Base-by-base conservation (phyloP, 23 red algal genomes). In the Rhodosorus marinus region DNA sequence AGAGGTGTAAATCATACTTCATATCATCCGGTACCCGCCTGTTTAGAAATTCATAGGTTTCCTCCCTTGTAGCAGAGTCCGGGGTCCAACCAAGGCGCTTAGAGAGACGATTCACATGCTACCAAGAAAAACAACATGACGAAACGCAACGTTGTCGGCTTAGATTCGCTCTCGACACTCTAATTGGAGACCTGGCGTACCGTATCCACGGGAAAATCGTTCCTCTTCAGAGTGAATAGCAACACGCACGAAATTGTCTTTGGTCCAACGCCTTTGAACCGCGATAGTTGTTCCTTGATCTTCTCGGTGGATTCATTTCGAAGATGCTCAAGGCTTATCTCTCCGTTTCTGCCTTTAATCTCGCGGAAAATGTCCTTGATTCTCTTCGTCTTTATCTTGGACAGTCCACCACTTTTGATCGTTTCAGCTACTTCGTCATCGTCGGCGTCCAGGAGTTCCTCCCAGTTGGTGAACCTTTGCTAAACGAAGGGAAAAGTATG, bases 231-330 rank as follows among this genome's bases (percentile, higher is more conserved):
- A 5, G 45, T 47, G 27, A 93, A 93, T 34, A 81, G 58, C 0
- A 68, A 46, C 24, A 93, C 84, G 41, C 84, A 93, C 3, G 84
- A 57, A 0, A 72, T 72, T 14, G 84, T 93, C 34, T 93, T 93
- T 2, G 63, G 66, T 6, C 84, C 84, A 0, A 93, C 74, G 4
- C 84, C 84, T 20, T 31, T 31, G 54, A 65, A 80, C 4, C 27
- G 20, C 33, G 60, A 70, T 19, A 93, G 55, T 17, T 24, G 35
- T 5, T 35, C 14, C 32, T 64, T 72, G 31, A 50, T 76, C 20
- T 49, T 31, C 1, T 70, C 63, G 8, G 42, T 68, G 31, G 24
- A 26, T 20, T 53, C 28, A 20, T 5, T 32, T 29, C 72, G 64
- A 35, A 93, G 25, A 40, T 64, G 62, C 20, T 93, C 84, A 27